A percentile compares a stretch with the other conserved stretches of the same genome.
Evolutionary conservation across 208 protist genomes (phyloP).

Genomic region (Acanthamoeba lenticulata): DNA sequence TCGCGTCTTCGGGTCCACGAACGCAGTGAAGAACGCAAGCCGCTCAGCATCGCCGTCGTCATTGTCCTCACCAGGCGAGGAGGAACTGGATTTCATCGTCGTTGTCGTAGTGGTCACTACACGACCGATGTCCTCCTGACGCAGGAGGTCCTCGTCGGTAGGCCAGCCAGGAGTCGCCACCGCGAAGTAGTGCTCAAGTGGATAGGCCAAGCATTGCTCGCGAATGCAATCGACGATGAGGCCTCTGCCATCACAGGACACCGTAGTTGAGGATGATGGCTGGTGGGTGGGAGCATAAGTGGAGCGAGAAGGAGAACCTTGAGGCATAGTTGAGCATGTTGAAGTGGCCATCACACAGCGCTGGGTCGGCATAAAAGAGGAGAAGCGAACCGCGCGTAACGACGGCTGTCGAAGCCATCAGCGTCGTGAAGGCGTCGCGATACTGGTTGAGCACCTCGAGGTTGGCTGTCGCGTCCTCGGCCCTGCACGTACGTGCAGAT

Average conservation of each 20-base stretch:
- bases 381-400: neutral
- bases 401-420: neutral
- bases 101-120: too few species aligned
- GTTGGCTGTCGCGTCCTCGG: neutral
- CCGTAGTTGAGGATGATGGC: neutral
- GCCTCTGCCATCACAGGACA: neutral
- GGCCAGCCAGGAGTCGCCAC: neutral
- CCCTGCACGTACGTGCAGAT: too few species aligned
- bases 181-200: constrained; percentile 15
- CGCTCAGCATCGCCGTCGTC: too few species aligned
- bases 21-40: neutral
- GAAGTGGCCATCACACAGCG: neutral
- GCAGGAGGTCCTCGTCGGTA: constrained; percentile 1
- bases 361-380: neutral
- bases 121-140: neutral
- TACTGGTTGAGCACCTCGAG: constrained; percentile 44
- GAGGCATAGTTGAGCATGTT: neutral
- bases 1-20: neutral
- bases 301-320: neutral
- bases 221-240: neutral
- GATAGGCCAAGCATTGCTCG: constrained; percentile 4
- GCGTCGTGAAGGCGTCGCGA: neutral
- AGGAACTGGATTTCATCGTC: too few species aligned
- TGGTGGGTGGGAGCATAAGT: too few species aligned
- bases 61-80: too few species aligned